Evolutionary conservation across 2,329 filamentous ascomycete genomes (phyloP), one percentile per base, ranked within the genome.

Genomic region (Fusarium mundagurra): DNA sequence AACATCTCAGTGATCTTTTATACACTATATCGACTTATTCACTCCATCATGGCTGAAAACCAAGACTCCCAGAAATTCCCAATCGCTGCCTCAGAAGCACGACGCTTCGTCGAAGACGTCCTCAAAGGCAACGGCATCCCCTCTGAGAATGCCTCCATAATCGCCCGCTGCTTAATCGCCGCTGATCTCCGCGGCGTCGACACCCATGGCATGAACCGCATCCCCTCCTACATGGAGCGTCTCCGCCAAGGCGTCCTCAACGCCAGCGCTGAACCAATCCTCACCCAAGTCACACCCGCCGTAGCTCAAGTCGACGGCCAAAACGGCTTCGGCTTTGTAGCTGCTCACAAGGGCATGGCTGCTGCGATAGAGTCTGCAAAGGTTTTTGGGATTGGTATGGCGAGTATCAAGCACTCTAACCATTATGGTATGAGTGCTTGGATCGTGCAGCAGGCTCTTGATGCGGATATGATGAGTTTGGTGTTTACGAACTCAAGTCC

Each of bases 381-480:
- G 31, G 80, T 83, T 4, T 90, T 87, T 76, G 93, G 93, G 18
- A 93, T 96, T 71, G 94, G 93, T 33, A 91, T 96, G 88, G 92
- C 92, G 1, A 90, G 88, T 66, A 86, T 96, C 78, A 93, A 91
- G 81, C 92, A 92, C 82, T 93, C 91, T 45, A 96, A 96, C 77
- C 93, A 96, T 81, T 95, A 93, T 77, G 94, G 94, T 61, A 96
- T 96, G 93, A 88, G 88, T 8, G 93, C 94, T 0, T 96, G 93
- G 92, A 80, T 95, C 1, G 93, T 95, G 17, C 92, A 94, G 80
- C 91, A 94, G 81, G 94, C 93, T 1, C 82, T 95, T 20, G 92
- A 96, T 66, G 91, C 88, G 2, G 86, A 87, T 43, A 91, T 93
- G 88, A 91, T 93, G 88, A 90, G 87, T 63, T 85, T 93, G 22